phyloP scores from a whole-genome alignment of 371 early-diverging fungal genomes.

The Sporodiniella umbellata region DNA sequence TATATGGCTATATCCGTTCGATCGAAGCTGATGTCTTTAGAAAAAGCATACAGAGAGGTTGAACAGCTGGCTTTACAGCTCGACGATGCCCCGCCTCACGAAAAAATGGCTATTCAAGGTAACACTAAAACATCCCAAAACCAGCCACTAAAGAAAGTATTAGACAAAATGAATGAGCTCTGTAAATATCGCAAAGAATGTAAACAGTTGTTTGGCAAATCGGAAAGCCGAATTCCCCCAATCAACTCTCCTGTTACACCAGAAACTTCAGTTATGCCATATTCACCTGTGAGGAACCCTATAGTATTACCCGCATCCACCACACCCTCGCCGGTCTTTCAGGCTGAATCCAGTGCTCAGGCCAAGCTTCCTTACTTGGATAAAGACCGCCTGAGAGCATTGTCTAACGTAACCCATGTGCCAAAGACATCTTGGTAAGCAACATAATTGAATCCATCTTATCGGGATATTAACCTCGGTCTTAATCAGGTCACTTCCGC shows the following conservation, averaged over 20 bases:
- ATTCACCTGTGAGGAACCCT: conserved; percentile 3
- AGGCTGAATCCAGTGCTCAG: not conserved
- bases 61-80: conserved; percentile 12
- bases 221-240: conserved; percentile 1
- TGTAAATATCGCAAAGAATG: conserved; percentile 23
- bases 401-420: conserved; percentile 2
- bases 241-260: conserved; percentile 10
- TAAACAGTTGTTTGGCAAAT: conserved; percentile 15
- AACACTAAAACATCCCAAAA: not conserved
- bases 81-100: conserved; percentile 4
- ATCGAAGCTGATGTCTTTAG: conserved; percentile 21
- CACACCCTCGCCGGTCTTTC: not conserved
- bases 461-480: conserved; percentile 1
- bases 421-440: conserved; percentile 12
- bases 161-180: conserved; percentile 22
- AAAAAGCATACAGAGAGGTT: conserved; percentile 13
- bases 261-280: conserved; percentile 3
- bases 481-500: conserved; percentile 11
- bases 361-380: conserved; percentile 6
- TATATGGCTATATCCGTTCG: conserved; percentile 24
- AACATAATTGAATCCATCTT: not conserved
- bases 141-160: not conserved
- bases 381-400: conserved; percentile 6
- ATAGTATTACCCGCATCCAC: conserved; percentile 1
- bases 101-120: conserved; percentile 14